Base-by-base conservation (phyloP, 2,329 filamentous ascomycete species). In the Raffaelea albimanens region DNA sequence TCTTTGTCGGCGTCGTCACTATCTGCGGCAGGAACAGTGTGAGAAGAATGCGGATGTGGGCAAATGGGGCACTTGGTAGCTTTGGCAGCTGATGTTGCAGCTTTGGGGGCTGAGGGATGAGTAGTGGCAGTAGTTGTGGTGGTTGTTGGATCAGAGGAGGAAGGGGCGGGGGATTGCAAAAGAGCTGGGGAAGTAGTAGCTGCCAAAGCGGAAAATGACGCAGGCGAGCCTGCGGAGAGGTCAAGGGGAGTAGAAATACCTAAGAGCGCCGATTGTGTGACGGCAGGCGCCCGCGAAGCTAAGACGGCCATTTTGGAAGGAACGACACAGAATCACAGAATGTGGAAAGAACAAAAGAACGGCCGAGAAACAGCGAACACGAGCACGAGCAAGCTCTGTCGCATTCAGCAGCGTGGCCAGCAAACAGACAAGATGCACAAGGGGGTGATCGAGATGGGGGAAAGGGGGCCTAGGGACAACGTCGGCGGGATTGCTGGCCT, bases 251-350 rank as follows among this genome's bases (percentile, higher is more conserved):
- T 51, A 43, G 55, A 54, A 49, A 57, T 62, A 63, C 61, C 61
- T 61, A 57, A 51, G 46, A 56, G 53, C 43, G 57, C 53, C 22
- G 61, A 50, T 54, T 61, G 60, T 52, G 58, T 52, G 47, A 58
- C 53, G 40, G 59, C 56, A 50, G 59, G 54, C 52, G 57, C 55
- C 43, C 60, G 51, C 52, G 58, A 48, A 45, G 47, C 51, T 42
- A 60, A 59, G 50, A 56, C 56, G 11, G 60, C 59, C 60, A 63
- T 63, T 47, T 47, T 55, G 19, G 38, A 50, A 29, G 43, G 34
- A 20, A 38, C 16, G 25, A 45, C 18, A 21, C 39, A 21, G 23
- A 44, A 36, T n/a, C 18, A 22, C 23, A 22, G 41, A 43, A 45
- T 7, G 43, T 20, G 36, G 14, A 40, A 38, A 48, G 40, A 29